Evolutionary conservation across 805 yeast genomes (phyloP), one percentile per base, ranked within the genome.

Genomic region (Ogataea methanolica): DNA sequence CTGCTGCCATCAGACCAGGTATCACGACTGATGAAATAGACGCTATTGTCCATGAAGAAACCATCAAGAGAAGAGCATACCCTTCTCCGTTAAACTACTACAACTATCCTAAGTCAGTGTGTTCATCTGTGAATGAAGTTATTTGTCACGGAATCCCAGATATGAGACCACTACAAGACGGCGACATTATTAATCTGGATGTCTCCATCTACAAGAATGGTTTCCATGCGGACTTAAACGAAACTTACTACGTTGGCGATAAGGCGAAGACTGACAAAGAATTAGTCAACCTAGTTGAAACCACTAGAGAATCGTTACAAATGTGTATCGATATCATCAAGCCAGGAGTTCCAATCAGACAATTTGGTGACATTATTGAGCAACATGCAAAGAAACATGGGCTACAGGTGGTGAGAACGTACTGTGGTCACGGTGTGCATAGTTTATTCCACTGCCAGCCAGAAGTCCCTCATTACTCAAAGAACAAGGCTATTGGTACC

Each of bases 111-210:
- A 91, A 90, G 65, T 82, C 94, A 21, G 78, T 88, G 38, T 94
- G 99, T 69, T 89, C 96, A 1, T 89, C 97, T 2, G 85, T 94
- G 39, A 94, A 94, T 68, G 99, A 94, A 72, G 83, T 90, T 48
- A 87, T 94, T 51, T 94, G 99, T 66, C 99, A 94, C 67, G 99
- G 99, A 53, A 87, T 94, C 49, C 99, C 99, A 26, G 99, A 94
- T 68, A 78, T 87, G 70, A 78, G 91, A 46, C 83, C 82, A 33
- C 75, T 94, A 53, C 71, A 88, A 65, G 98, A 92, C 56, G 99
- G 99, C 50, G 99, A 94, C 64, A 92, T 94, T 56, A 78, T 94
- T 51, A 94, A 94, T 63, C 72, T 94, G 54, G 99, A 94, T 65
- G 88, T 94, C 42, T 78, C 96, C 4, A 67, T 94, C 45, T 94